Conservation (phyloP, 148 eudicot genomes). For the Amaranthus hypochondriacus region DNA sequence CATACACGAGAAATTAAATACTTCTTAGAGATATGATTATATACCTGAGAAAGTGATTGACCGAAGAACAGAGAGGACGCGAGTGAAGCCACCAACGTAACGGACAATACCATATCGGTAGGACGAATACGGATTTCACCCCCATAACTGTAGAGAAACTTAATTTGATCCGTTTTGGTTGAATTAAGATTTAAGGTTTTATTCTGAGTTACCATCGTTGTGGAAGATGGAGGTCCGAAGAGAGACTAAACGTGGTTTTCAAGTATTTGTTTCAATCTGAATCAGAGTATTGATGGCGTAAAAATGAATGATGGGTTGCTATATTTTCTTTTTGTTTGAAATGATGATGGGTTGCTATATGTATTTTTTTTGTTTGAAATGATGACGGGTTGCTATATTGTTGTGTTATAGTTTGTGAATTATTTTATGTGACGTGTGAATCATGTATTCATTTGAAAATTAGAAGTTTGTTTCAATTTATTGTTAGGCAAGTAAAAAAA, state of each 20-base stretch:
- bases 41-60: constrained; percentile 55
- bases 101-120: constrained; percentile 65
- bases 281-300: constrained; percentile 15
- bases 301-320: no score
- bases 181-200: constrained; percentile 4
- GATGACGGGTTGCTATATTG: no score
- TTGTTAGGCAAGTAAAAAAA: no score
- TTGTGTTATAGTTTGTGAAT: no score
- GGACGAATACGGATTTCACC: constrained; percentile 78
- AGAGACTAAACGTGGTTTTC: constrained; percentile 7
- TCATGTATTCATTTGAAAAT: no score
- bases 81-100: constrained; percentile 75
- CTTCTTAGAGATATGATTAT: background rate
- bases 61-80: constrained; percentile 63
- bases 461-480: no score
- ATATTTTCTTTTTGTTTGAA: no score
- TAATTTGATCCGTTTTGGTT: constrained; percentile 16
- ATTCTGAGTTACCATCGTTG: constrained; percentile 2
- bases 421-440: no score
- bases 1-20: background rate
- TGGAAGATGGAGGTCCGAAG: background rate
- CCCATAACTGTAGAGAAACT: constrained; percentile 77
- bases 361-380: no score
- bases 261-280: constrained; percentile 26
- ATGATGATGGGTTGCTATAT: no score